phyloP scores from a whole-genome alignment of 331 rosid genomes.

The Acacia pycnantha region DNA sequence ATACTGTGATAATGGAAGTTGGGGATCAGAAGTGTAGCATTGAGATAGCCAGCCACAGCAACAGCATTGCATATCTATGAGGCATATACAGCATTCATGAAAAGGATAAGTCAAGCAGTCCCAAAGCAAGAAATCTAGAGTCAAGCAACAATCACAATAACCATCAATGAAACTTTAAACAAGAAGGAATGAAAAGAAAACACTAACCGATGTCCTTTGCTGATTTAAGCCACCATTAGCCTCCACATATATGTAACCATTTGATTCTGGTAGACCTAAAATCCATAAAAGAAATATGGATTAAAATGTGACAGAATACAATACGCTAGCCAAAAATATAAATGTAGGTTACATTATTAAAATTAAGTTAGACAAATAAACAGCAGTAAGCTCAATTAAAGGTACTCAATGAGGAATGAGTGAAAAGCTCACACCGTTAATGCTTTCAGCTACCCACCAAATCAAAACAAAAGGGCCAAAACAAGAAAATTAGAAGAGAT shows the following conservation, averaged over 20 bases:
- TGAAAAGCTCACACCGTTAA: background rate
- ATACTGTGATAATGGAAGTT: conserved; percentile 96
- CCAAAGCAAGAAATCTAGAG: conserved; percentile 15
- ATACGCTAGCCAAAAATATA: conserved; percentile 3
- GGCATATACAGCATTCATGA: conserved; percentile 27
- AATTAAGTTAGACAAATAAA: background rate
- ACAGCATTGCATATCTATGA: conserved; percentile 95
- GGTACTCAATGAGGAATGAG: background rate
- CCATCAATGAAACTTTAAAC: conserved; percentile 3
- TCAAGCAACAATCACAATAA: background rate
- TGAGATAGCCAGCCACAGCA: conserved; percentile 97
- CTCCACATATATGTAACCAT: conserved; percentile 93
- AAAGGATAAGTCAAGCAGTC: conserved; percentile 13
- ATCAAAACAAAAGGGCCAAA: background rate
- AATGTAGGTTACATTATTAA: background rate
- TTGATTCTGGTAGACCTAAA: conserved; percentile 78
- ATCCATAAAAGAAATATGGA: conserved; percentile 23
- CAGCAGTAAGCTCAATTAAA: conserved; percentile 16
- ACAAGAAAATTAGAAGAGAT: background rate
- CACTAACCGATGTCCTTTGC: conserved; percentile 92
- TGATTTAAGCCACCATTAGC: conserved; percentile 98
- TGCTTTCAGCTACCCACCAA: background rate
- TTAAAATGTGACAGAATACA: background rate
- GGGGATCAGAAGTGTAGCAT: conserved; percentile 95
- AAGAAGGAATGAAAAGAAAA: conserved; percentile 21